These are phyloP conservation scores for Aspergillus fumigatiaffinis DNA, from an alignment of 2,329 filamentous ascomycete species.

Conservation along the genomic window DNA sequence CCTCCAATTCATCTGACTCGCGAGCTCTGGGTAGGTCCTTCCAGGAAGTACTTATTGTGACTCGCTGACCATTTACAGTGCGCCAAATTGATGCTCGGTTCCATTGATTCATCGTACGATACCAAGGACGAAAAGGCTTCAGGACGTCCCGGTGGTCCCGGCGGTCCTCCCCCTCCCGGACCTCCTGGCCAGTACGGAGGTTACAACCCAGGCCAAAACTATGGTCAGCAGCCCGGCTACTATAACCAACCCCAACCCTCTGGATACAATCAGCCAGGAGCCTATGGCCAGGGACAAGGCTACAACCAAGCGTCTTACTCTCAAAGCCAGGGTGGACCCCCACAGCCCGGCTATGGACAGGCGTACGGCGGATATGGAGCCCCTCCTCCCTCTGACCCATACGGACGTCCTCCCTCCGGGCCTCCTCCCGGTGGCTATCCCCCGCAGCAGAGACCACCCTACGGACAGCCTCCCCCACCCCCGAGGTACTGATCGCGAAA, in stretches of 20 bases:
- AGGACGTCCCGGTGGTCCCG: constrained; percentile 25
- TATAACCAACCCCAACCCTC: constrained; percentile 20
- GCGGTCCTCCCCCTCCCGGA: constrained; percentile 14
- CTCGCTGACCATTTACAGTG: constrained; percentile 37
- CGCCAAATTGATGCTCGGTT: constrained; percentile 63
- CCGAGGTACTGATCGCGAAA: constrained; percentile 21
- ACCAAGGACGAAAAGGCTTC: constrained; percentile 59
- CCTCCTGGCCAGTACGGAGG: constrained; percentile 38
- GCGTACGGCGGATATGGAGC: constrained; percentile 22
- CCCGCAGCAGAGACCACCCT: constrained; percentile 15
- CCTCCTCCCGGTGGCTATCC: constrained; percentile 12
- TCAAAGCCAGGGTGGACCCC: constrained; percentile 7
- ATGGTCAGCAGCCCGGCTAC: constrained; percentile 19
- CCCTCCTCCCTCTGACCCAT: constrained; percentile 10
- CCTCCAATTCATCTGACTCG: constrained; percentile 62
- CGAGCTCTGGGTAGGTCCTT: constrained; percentile 54
- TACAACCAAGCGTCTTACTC: constrained; percentile 8
- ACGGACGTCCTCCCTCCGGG: constrained; percentile 7
- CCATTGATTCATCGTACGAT: constrained; percentile 64
- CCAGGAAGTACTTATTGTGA: not conserved
- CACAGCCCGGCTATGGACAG: constrained; percentile 19
- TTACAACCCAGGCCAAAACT: constrained; percentile 12
- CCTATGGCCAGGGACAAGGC: constrained; percentile 9
- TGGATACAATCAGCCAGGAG: constrained; percentile 18
- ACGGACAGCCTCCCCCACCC: constrained; percentile 19